Evolutionary conservation across 805 yeast species (phyloP), one percentile per base, ranked within the genome.

Genomic region (Barnettozyma salicaria): DNA sequence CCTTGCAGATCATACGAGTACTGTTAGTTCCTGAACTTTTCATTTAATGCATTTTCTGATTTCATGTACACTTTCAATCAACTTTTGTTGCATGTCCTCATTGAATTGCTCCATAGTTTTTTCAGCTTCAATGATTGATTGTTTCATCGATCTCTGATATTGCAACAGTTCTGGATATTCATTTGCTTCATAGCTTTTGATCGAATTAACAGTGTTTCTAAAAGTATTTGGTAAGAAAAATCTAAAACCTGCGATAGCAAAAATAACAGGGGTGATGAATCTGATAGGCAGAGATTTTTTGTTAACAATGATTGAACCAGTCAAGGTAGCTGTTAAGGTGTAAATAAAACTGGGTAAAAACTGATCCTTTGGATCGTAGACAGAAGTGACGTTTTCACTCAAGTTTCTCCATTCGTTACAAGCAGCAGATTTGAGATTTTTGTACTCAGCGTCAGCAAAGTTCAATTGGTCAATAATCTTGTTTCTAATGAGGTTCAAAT

Each of bases 281-380:
- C 85, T 65, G 6, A 69, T 25, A 1, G 75, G 74, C 8, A 76
- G 53, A 1, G 69, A 49, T 46, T 72, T 64, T 43, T 63, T 69
- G 40, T 67, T 64, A 12, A 65, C 73, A 23, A 74, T 42, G 39
- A 79, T 71, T 3, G 82, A 74, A 10, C 82, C 81, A 2, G 75
- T 50, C 43, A 79, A 67, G 4, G 78, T 58, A 6, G 70, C 63
- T 1, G 83, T 76, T 27, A 78, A 57, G 6, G 77, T 71, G 48
- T 73, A 71, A 34, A 77, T 67, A 27, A 70, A 53, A 29, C 65
- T 63, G 14, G 85, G 85, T 39, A 79, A 64, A 44, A 54, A 54
- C 20, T 51, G 44, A 30, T 54, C 59, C 22, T 29, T 39, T 30
- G 55, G 50, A 22, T 54, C 54, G 29, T 54, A 54, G 13, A 54